Percentiles rank a stretch among this genome's conserved stretches.
Conservation (phyloP, 106 monocot species). For the Acorus calamus region DNA sequence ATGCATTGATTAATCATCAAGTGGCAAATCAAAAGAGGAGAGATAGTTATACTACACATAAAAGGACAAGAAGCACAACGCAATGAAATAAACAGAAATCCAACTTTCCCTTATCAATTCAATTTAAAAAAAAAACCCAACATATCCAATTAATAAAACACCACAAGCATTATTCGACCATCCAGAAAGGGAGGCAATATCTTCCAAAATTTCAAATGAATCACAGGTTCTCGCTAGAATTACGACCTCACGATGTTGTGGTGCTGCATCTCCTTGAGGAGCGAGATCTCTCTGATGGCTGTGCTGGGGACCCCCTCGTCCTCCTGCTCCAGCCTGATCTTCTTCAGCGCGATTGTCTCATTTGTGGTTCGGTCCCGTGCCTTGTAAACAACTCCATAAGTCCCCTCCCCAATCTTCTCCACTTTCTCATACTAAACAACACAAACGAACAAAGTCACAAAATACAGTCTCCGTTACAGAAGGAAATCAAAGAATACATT, state of each 20-base stretch:
- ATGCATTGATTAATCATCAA: no score
- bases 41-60: no score
- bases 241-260: slow-evolving; percentile 6
- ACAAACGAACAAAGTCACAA: no score
- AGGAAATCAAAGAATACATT: no score
- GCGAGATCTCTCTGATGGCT: slow-evolving; percentile 68
- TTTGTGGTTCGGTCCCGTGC: slow-evolving; percentile 53
- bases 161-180: not conserved
- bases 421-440: slow-evolving; percentile 57
- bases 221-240: not conserved
- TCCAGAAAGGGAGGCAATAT: not conserved
- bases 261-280: slow-evolving; percentile 62
- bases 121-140: no score
- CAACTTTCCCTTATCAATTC: no score
- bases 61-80: no score
- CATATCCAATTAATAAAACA: not conserved
- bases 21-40: no score
- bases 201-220: no score
- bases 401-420: slow-evolving; percentile 58
- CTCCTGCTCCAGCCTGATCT: slow-evolving; percentile 70
- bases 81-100: no score
- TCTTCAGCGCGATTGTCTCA: slow-evolving; percentile 70
- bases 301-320: slow-evolving; percentile 77
- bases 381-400: slow-evolving; percentile 89
- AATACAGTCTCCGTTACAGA: no score